These are phyloP conservation scores for Knoxia roxburghii DNA, from an alignment of 257 asterid genomes.

Conservation along the genomic window DNA sequence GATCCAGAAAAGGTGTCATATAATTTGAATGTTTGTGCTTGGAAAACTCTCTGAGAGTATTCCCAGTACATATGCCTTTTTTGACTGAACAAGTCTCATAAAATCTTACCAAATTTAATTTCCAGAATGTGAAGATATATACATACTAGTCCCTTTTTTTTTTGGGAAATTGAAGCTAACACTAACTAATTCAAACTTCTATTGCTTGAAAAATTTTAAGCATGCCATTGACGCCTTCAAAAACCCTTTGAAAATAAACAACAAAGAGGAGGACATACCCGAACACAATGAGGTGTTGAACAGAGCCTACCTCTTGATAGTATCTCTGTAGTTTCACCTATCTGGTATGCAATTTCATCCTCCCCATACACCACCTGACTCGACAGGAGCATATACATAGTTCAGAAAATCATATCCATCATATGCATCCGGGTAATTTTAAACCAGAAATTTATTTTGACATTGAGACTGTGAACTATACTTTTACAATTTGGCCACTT, in stretches of 20 bases:
- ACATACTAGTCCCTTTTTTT: too few relatives aligned
- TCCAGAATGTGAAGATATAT: too few relatives aligned
- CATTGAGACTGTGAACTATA: conserved; percentile 43
- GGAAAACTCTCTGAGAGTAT: too few relatives aligned
- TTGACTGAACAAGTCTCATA: too few relatives aligned
- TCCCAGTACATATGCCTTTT: too few relatives aligned
- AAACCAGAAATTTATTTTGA: conserved; percentile 7
- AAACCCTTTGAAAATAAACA: background rate
- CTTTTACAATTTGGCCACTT: conserved; percentile 77
- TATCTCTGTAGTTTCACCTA: conserved; percentile 93
- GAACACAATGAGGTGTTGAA: conserved; percentile 94
- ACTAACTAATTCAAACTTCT: background rate
- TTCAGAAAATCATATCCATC: background rate
- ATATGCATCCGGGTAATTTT: background rate
- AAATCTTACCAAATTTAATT: too few relatives aligned
- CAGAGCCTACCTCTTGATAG: conserved; percentile 82
- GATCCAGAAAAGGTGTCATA: conserved; percentile 3
- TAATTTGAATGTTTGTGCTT: too few relatives aligned
- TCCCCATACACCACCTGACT: conserved; percentile 78
- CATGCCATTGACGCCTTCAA: background rate
- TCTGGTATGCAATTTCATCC: conserved; percentile 85
- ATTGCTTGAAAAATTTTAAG: background rate
- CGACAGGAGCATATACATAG: conserved; percentile 16
- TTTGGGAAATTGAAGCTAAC: too few relatives aligned
- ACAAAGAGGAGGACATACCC: conserved; percentile 36